Percentiles rank a stretch among this genome's conserved stretches.
Evolutionary conservation across 179 eudicot genomes (phyloP).

Genomic region (Spergularia azorica): DNA sequence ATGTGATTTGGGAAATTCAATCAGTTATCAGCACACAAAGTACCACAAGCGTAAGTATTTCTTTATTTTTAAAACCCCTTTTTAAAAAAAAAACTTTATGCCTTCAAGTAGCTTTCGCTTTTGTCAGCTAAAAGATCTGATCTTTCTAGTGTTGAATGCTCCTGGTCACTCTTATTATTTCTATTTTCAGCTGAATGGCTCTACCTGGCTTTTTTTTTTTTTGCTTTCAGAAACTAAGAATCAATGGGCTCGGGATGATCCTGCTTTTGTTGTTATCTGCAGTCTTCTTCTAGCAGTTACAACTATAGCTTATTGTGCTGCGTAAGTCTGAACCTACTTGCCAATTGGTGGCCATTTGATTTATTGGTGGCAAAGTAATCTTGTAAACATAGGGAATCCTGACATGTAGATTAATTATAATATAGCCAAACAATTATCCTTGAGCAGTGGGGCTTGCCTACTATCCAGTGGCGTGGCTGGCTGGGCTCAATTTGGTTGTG

Average conservation of each 20-base stretch:
- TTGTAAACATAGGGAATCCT: not conserved
- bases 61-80: not conserved
- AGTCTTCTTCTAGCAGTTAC: conserved; percentile 82
- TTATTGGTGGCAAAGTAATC: conserved; percentile 4
- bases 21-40: conserved; percentile 98
- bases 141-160: conserved; percentile 11
- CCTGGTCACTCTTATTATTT: not conserved
- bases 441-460: no score
- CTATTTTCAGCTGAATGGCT: conserved; percentile 6
- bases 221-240: conserved; percentile 88
- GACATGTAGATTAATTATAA: not conserved
- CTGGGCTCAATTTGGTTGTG: no score
- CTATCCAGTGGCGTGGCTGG: no score
- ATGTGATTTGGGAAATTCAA: conserved; percentile 40
- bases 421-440: no score
- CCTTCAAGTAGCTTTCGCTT: not conserved
- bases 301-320: conserved; percentile 84
- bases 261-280: conserved; percentile 95
- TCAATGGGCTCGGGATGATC: conserved; percentile 99
- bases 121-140: not conserved
- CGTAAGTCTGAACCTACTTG: conserved; percentile 59
- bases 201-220: conserved; percentile 9
- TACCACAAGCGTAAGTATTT: conserved; percentile 90
- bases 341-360: not conserved
- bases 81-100: not conserved